Base-by-base conservation (phyloP, 331 rosid genomes). In the Dryas integrifolia region DNA sequence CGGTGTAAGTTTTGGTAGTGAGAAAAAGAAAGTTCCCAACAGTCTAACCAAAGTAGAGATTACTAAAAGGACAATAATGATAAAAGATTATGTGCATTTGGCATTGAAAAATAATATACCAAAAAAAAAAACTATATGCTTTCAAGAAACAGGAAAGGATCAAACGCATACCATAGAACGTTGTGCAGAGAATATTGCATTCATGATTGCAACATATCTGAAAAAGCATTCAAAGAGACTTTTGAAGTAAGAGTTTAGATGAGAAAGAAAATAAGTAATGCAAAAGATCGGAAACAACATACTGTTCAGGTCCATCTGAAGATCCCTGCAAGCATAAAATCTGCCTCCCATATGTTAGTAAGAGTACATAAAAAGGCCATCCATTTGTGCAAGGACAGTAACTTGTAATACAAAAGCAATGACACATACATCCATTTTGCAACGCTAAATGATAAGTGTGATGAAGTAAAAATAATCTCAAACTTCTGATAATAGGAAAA, bases 151-250 rank as follows among this genome's bases (percentile, higher is more conserved):
- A 65, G 59, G 73, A 75, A 61, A 51, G 67, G 76, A 58, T 46
- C 67, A 55, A 50, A 70, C 21, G 68, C 79, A 65, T 83, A 95
- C 98, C 77, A 76, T 61, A 13, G 96, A 95, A 62, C 80, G 96
- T 72, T 91, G 96, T 16, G 98, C 98, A 77, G 97, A 95, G 75
- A 95, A 91, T 79, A 95, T 95, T 39, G 97, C 73, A 85, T 95
- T 95, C 98, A 91, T 89, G 80, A 88, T 85, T 74, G 98, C 97
- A 69, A 95, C 98, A 76, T 95, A 91, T 87, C 96, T 95, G 96
- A 74, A 86, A 82, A 74, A 40, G 62, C 78, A 74, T 26, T 43
- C 30, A 59, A 48, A 46, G 38, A 77, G 59, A 38, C 62, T 62
- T 77, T 16, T 47, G 40, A 76, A 26, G 69, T 21, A 58, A 77